A percentile compares a stretch with the other conserved stretches of the same genome.
These are phyloP conservation scores for Puccinia novopanici DNA, from an alignment of 1,284 basidiomycete species.

Conservation along the genomic window DNA sequence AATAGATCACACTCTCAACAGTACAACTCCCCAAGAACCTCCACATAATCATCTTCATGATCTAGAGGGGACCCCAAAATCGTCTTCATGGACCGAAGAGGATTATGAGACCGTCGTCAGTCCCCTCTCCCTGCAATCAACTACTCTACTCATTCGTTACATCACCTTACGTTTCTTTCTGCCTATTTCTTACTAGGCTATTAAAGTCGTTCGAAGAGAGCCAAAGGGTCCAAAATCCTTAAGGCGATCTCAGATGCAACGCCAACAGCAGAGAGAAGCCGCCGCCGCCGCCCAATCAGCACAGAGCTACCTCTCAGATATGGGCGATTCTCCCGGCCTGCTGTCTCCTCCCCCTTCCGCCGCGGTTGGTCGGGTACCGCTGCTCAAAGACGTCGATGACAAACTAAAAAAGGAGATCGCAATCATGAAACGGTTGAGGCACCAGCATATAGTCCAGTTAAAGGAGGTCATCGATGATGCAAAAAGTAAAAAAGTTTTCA, in stretches of 20 bases:
- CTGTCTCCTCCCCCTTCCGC: neutral
- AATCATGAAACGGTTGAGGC: conserved; percentile 93
- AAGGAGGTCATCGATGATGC: conserved; percentile 95
- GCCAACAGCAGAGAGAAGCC: conserved; percentile 27
- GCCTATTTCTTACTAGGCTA: conserved; percentile 5
- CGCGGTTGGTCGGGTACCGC: neutral
- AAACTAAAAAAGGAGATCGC: conserved; percentile 89
- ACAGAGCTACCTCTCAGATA: neutral
- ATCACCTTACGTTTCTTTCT: neutral
- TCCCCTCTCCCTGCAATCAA: neutral
- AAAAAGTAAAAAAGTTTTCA: conserved; percentile 83
- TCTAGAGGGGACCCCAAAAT: neutral
- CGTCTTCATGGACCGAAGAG: conserved; percentile 19
- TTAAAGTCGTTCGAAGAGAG: conserved; percentile 49
- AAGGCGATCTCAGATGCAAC: conserved; percentile 45
- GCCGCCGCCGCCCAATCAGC: neutral
- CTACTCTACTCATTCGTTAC: neutral
- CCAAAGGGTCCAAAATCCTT: conserved; percentile 49
- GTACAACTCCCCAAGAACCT: neutral
- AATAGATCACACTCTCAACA: too few species aligned
- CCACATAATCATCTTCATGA: neutral
- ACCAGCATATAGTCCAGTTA: conserved; percentile 86
- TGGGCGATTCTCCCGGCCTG: neutral
- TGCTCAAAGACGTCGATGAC: conserved; percentile 64
- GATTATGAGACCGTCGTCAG: conserved; percentile 50